Evolutionary conservation across 208 protist genomes (phyloP), one percentile per base, ranked within the genome.

Genomic region (Leishmania aethiopica): DNA sequence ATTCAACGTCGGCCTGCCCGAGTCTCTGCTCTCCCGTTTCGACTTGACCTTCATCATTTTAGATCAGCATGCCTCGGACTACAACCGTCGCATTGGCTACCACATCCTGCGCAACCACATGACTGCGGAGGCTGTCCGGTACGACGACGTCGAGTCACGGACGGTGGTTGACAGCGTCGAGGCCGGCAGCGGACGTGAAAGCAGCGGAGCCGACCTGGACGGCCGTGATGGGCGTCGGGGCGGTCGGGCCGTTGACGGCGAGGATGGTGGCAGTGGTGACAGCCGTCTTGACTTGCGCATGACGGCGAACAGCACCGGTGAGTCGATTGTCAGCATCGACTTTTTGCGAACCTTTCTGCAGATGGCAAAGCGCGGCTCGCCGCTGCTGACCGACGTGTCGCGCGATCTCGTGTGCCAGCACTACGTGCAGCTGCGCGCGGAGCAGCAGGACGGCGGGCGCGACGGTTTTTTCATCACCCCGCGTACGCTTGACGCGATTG

Each of bases 21-120:
- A 99, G 85, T 99, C 99, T 1, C 92, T 99, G 32, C 93, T 99
- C 40, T 99, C 99, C 10, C 97, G 99, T 94, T 99, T 99, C 84
- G 99, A 99, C 89, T 88, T 99, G 1, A 94, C 99, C 47, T 99
- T 99, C 90, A 99, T 99, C 84, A 92, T 99, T 3, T 89, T 99
- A 8, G 99, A 99, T 86, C 90, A 95, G 51, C 91, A 97, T 53
- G 92, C 96, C 66, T 91, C 96, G 2, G 90, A 98, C 80, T 88
- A 96, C 75, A 99, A 99, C 83, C 84, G 94, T 13, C 85, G 84
- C 47, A 99, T 99, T 28, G 94, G 98, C 1, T 86, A 88, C 22
- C 99, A 99, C 90, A 99, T 99, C 40, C 90, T 99, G 40, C 91
- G 93, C 62, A 98, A 99, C 87, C 98, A 99, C 90, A 96, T 95